A percentile compares a stretch with the other conserved stretches of the same genome.
Conservation (phyloP, 768 basidiomycete species). For the Ephemerocybe angulata region DNA sequence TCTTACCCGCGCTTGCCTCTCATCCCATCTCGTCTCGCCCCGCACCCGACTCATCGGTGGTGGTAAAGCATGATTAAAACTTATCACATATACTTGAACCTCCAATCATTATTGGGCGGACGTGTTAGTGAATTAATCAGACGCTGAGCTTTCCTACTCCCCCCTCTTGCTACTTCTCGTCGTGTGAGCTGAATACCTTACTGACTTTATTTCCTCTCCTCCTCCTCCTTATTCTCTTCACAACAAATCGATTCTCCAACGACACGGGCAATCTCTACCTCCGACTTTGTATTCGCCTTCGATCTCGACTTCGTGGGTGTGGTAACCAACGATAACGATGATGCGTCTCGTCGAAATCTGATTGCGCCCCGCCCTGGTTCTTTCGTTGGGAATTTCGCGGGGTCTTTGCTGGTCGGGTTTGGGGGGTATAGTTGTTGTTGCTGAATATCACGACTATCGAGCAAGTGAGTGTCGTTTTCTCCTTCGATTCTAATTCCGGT, state of each 20-base stretch:
- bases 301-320: not conserved
- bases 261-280: no score
- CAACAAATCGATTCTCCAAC: not conserved
- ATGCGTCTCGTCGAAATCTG: no score
- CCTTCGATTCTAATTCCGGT: not conserved
- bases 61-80: constrained; percentile 5
- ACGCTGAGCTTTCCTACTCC: not conserved
- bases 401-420: no score
- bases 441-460: constrained; percentile 96
- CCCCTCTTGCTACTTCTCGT: not conserved
- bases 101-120: constrained; percentile 4
- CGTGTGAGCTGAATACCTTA: no score
- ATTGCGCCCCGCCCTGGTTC: not conserved
- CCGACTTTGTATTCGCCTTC: no score
- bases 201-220: not conserved
- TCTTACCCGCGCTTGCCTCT: not conserved
- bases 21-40: no score
- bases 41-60: not conserved
- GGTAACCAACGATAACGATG: not conserved
- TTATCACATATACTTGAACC: constrained; percentile 2
- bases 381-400: no score
- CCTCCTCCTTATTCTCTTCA: not conserved
- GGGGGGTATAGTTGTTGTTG: constrained; percentile 56
- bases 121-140: not conserved
- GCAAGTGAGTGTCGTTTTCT: constrained; percentile 53